Evolutionary conservation across 345 rosid species (phyloP), one percentile per base, ranked within the genome.

Genomic region (Bretschneidera sinensis): DNA sequence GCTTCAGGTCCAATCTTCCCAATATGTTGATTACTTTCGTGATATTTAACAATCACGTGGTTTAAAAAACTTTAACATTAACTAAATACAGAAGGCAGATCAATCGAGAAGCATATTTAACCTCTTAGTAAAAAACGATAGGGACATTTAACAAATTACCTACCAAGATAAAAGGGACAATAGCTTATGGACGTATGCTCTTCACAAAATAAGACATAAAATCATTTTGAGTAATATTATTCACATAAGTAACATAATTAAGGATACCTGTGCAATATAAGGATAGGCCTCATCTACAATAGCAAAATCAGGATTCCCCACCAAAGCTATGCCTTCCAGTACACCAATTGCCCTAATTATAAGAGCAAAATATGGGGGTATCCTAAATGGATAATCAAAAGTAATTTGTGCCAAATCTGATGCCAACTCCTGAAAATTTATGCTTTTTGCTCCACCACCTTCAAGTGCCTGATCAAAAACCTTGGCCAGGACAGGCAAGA

Each of bases 401-500:
- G 98, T 89, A 66, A 92, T 92, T 71, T 92, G 97, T 23, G 97
- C 97, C 74, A 92, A 78, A 81, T 92, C 98, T 24, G 96, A 69
- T 66, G 98, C 97, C 71, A 92, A 80, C 80, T 92, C 97, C 78
- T 92, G 97, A 67, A 92, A 89, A 76, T 92, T 89, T 22, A 92
- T 60, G 72, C 80, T 84, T 78, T 89, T 92, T 9, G 97, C 97
- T 55, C 98, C 98, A 3, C 97, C 98, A 69, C 96, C 98, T 85
- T 92, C 98, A 50, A 87, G 96, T 59, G 98, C 98, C 79, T 92
- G 98, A 80, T 92, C 97, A 71, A 92, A 92, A 67, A 92, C 98
- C 79, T 83, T 92, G 48, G 89, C 98, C 60, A 92, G 79, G 66
- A 92, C 96, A 14, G 98, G 98, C 76, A 89, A 60, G 68, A 92